Base-by-base conservation (phyloP, 2,329 filamentous ascomycete genomes). In the Fusarium euwallaceae region DNA sequence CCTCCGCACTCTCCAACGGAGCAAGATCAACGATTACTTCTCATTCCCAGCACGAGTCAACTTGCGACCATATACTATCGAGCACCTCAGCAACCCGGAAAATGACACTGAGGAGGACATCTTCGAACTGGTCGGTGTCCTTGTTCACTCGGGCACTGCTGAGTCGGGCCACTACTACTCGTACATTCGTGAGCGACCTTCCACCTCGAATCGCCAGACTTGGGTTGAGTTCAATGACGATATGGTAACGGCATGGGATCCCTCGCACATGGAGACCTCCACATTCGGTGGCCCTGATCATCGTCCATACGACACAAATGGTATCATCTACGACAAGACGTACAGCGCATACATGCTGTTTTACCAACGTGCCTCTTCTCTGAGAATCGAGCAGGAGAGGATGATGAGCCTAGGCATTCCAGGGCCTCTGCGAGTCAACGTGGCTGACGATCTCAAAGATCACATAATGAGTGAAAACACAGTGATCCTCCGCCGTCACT, bases 101-200 rank as follows among this genome's bases (percentile, higher is more conserved):
- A 82, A 86, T 4, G 85, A 88, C 4, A 83, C 84, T 5, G 83
- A 90, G 53, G 89, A 92, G 43, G 97, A 99, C 82, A 82, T 94
- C 1, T 99, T 98, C 78, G 95, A 98, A 82, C 88, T 99, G 4
- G 95, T 98, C n/a, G 97, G 97, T 4, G 91, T 99, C 55, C 90
- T 99, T 20, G 95, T 99, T 2, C 97, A 99, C 81, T 93, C 94
- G 16, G 97, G 97, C 17, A 97, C 94, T 4, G 95, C 96, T 14
- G 95, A 98, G 80, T 96, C 95, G 32, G 97, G 97, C 0, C 97
- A 99, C 82, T 99, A 99, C 84, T 98, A 98, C 83, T 98, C 96
- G 0, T 98, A 95, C 81, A 95, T 97, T 73, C 93, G 95, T 63
- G 93, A 98, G 81, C 90, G 95, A 20, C 91, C 94, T 22, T 87